Percentiles rank a stretch among this genome's conserved stretches.
These are phyloP conservation scores for Cyclocybe aegerita DNA, from an alignment of 768 basidiomycete species.

Conservation along the genomic window DNA sequence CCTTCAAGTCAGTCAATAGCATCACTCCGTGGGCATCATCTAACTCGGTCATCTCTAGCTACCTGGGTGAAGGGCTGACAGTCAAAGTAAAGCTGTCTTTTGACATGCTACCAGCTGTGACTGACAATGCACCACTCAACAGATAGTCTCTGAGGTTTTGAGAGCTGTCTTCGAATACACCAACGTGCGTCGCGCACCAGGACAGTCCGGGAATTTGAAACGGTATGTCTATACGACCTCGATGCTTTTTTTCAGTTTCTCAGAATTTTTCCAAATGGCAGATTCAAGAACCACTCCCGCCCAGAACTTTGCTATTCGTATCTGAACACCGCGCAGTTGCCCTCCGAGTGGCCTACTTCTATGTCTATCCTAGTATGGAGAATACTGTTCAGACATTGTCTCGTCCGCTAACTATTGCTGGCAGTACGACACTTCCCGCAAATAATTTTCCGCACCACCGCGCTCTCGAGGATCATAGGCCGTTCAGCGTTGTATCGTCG, in stretches of 20 bases:
- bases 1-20: constrained; percentile 34
- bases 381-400: not conserved
- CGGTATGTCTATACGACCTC: constrained; percentile 31
- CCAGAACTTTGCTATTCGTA: constrained; percentile 56
- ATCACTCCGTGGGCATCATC: not conserved
- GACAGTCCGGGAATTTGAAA: constrained; percentile 62
- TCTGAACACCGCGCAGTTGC: constrained; percentile 47
- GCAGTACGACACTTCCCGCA: not conserved
- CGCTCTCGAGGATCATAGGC: too few relatives aligned
- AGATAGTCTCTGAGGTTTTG: constrained; percentile 63
- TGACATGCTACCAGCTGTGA: not conserved
- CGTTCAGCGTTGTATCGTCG: too few relatives aligned
- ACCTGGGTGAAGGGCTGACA: constrained; percentile 50
- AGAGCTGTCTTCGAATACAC: constrained; percentile 59
- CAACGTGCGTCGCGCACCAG: constrained; percentile 65
- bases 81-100: constrained; percentile 40
- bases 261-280: constrained; percentile 12
- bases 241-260: not conserved
- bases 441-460: not conserved
- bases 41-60: constrained; percentile 15
- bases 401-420: not conserved
- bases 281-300: constrained; percentile 49
- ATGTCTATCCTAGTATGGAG: constrained; percentile 55
- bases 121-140: not conserved
- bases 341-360: constrained; percentile 67